Base-by-base conservation (phyloP, 768 basidiomycete genomes). In the Kwoniella mangroviensis region DNA sequence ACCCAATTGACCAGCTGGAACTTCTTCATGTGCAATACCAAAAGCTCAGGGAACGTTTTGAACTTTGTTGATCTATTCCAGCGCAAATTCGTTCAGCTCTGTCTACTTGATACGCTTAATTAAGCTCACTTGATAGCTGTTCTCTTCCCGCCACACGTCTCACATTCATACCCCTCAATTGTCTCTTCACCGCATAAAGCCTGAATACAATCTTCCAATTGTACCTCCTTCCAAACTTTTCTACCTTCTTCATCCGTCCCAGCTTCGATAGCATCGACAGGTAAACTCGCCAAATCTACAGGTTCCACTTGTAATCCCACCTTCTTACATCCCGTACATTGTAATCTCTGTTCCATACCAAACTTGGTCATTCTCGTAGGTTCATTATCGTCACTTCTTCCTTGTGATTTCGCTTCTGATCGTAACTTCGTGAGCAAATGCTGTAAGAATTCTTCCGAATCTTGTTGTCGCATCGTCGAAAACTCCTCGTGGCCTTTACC, bases 1-100 rank as follows among this genome's bases (percentile, higher is more conserved):
- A 99, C 93, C 97, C 97, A 98, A 74, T 94, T 93, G 52, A 94
- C 90, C 4, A 96, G 87, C 82, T 94, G 92, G 85, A 97, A 98
- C 76, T 96, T 96, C 79, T 92, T 92, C 53, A 93, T 90, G 72
- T 97, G 95, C 1, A 99, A 83, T 9, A 96, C 89, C 0, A 98
- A 86, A 1, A 93, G 88, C 12, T 94, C 87, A 0, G 97, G 97
- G 86, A 96, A 93, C 1, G 92, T 91, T 0, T 91, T 88, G 75
- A 98, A 92, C 40, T 87, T 88, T 17, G 88, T 87, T 69, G 89
- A 89, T 81, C 93, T 94, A 74, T 5, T 15, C 26, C 22, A 40
- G 24, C 21, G 21, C 21, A 53, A 19, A 45, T 61, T 22, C 19
- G 12, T n/a, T 43, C 43, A 61, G 63, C 63, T 65, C 24, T 17